Percentiles rank a stretch among this genome's conserved stretches.
Evolutionary conservation across 176 grass and related monocot species (phyloP).

Genomic region (Ensete ventricosum): DNA sequence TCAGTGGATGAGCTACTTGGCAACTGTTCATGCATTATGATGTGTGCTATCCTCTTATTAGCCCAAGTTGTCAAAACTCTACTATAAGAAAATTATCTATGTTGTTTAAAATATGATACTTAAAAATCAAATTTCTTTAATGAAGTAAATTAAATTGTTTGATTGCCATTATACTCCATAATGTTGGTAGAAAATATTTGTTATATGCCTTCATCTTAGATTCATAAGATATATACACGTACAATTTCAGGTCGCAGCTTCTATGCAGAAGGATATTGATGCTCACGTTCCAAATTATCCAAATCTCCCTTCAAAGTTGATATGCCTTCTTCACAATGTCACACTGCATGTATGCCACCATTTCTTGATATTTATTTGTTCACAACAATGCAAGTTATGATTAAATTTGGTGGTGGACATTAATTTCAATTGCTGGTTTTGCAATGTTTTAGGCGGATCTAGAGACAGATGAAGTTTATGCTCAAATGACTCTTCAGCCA

Average conservation of each 20-base stretch:
- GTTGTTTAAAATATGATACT: neutral
- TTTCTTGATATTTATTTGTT: conserved; percentile 11
- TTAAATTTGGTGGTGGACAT: neutral
- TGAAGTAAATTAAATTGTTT: neutral
- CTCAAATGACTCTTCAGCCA: conserved; percentile 67
- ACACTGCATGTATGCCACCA: conserved; percentile 45
- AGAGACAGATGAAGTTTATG: conserved; percentile 80
- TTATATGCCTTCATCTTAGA: neutral
- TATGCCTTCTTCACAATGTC: conserved; percentile 61
- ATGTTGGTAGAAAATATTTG: neutral
- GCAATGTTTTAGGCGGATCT: conserved; percentile 50
- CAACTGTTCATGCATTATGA: neutral
- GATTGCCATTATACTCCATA: neutral
- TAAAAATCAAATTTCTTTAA: neutral
- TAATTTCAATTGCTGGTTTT: conserved; percentile 4
- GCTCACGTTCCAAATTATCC: conserved; percentile 64
- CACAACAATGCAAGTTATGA: neutral
- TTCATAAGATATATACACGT: neutral
- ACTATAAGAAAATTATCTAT: no score
- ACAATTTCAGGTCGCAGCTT: conserved; percentile 67
- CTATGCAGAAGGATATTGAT: conserved; percentile 59
- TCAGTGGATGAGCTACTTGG: neutral
- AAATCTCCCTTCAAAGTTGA: conserved; percentile 65
- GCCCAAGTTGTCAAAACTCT: neutral
- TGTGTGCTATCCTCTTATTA: neutral